Base-by-base conservation (phyloP, 495 filamentous ascomycete genomes). In the Aspergillus coremiiformis region DNA sequence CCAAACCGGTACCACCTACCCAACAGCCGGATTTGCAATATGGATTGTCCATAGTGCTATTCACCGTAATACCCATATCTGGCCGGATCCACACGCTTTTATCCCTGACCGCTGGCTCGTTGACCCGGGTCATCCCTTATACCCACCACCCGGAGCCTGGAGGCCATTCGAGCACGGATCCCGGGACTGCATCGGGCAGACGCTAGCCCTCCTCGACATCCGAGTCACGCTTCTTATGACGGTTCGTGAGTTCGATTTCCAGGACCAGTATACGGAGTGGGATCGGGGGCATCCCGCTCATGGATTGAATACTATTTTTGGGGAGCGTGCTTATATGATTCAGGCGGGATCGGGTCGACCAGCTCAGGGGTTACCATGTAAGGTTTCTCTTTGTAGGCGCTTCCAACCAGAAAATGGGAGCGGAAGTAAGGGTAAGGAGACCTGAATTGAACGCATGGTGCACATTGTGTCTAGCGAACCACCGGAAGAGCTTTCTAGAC, bases 111-210 rank as follows among this genome's bases (percentile, higher is more conserved):
- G 44, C 10, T 49, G 45, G 32, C 33, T 54, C 5, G 33, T 54
- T n/a, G 44, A 8, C 10, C 44, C 52, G 14, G 52, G 14, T 3
- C 44, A 54, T 42, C 44, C 33, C n/a, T 27, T 42, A 5, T 54
- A 48, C 27, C 44, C 37, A 1, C 52, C 52, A 2, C 15, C 23
- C 5, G 44, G 45, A 4, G 44, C 22, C 3, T 54, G 52, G 52
- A 15, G 52, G 6, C 52, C 52, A 9, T 54, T 54, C 44, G 52
- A 54, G 37, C 22, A 48, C 5, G 52, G 52, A 2, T 19, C 52
- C 21, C 44, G 52, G 9, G 21, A 43, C 33, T 54, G 52, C 23
- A 24, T 54, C 1, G 52, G 44, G 8, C 52, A 49, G 35, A 30
- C 19, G 2, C n/a, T 54, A 8, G 22, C 52, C 4, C 15, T 54